Conservation (phyloP, 2,329 filamentous ascomycete species). For the Diplodia sapinea region DNA sequence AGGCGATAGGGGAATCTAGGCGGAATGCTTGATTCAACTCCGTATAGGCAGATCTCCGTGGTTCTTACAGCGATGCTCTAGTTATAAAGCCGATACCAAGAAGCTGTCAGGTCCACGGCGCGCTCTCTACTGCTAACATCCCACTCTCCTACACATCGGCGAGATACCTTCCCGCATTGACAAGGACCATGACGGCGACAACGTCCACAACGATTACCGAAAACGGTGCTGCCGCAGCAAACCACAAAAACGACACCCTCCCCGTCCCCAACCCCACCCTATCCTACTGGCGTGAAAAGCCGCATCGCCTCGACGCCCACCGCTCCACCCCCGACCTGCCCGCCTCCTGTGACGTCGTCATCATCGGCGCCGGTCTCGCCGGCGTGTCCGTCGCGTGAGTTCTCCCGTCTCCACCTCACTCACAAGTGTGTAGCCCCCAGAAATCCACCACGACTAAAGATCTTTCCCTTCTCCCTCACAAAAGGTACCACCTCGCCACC, state of each 20-base stretch:
- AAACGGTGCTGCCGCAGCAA: not conserved
- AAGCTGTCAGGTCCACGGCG: no score
- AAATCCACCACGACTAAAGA: no score
- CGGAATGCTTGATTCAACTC: not conserved
- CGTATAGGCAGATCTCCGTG: not conserved
- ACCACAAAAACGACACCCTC: not conserved
- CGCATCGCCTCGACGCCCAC: slow-evolving; percentile 39
- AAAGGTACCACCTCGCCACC: slow-evolving; percentile 29
- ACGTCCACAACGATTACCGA: not conserved
- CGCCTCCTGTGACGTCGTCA: slow-evolving; percentile 51
- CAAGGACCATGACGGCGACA: not conserved
- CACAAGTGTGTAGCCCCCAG: no score
- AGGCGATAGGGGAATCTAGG: not conserved
- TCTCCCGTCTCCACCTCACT: slow-evolving; percentile 58
- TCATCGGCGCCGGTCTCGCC: slow-evolving; percentile 70
- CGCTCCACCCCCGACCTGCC: slow-evolving; percentile 42
- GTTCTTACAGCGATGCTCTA: not conserved
- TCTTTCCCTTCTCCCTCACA: not conserved
- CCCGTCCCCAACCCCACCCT: slow-evolving; percentile 43
- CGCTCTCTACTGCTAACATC: not conserved
- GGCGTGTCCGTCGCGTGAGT: slow-evolving; percentile 64
- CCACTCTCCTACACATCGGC: not conserved
- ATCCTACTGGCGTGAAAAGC: slow-evolving; percentile 47
- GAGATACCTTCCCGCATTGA: not conserved
- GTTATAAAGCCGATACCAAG: not conserved